Evolutionary conservation across 192 early-diverging fungal genomes (phyloP).

Genomic region (Coemansia sp.): DNA sequence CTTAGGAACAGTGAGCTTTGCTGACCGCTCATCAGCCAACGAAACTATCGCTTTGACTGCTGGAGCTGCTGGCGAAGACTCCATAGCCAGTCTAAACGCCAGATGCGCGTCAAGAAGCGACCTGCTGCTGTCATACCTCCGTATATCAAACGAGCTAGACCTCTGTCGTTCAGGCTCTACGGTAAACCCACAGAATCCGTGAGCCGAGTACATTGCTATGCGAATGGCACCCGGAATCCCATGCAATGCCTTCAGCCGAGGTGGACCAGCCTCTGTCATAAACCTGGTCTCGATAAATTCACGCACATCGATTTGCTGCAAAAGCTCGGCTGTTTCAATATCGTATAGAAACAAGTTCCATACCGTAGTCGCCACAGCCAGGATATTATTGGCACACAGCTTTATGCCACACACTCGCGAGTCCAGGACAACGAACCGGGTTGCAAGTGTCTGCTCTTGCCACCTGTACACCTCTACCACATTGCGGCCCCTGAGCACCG

Average conservation of each 20-base stretch:
- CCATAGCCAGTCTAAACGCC: not conserved
- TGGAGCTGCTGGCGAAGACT: not conserved
- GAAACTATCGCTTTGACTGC: not conserved
- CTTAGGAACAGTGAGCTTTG: not conserved
- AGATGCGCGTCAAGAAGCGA: not conserved
- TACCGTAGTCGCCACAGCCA: constrained; percentile 3
- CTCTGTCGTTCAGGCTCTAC: not conserved
- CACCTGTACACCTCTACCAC: constrained; percentile 20
- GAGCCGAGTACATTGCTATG: not conserved
- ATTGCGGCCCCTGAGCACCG: constrained; percentile 10
- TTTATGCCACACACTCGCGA: constrained; percentile 18
- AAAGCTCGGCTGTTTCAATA: not conserved
- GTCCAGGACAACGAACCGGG: constrained; percentile 10
- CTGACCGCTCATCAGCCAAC: not conserved
- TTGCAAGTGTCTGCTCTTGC: not conserved
- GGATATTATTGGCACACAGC: constrained; percentile 8
- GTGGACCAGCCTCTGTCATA: constrained; percentile 1
- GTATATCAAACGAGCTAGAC: constrained; percentile 2
- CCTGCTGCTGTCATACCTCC: not conserved
- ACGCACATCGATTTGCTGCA: not conserved
- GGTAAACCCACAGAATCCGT: constrained; percentile 5
- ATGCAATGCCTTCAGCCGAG: not conserved
- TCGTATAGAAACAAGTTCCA: constrained; percentile 17
- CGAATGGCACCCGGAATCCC: constrained; percentile 1
- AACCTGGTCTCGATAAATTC: constrained; percentile 7